Evolutionary conservation across 257 asterid genomes (phyloP).

Genomic region (Fraxinus americana): DNA sequence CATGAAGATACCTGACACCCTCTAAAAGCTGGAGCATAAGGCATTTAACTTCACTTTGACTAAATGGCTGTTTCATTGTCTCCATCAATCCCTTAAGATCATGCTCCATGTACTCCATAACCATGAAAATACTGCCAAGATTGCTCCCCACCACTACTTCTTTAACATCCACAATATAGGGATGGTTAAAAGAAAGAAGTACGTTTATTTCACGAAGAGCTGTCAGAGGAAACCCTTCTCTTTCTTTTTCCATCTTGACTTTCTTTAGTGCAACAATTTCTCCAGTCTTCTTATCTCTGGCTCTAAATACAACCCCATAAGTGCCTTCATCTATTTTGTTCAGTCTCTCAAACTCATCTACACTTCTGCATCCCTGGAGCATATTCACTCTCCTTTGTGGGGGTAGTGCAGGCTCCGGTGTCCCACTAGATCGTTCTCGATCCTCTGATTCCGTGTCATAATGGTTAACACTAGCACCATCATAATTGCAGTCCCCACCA

Average conservation of each 20-base stretch:
- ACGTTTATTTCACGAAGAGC: slow-evolving; percentile 87
- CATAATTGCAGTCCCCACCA: slow-evolving; percentile 48
- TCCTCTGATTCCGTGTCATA: slow-evolving; percentile 61
- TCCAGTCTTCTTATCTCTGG: slow-evolving; percentile 83
- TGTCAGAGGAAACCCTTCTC: slow-evolving; percentile 95
- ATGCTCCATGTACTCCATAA: slow-evolving; percentile 99
- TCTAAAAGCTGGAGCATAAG: slow-evolving; percentile 89
- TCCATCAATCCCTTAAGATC: slow-evolving; percentile 92
- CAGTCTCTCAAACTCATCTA: slow-evolving; percentile 85
- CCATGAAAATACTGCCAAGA: slow-evolving; percentile 92
- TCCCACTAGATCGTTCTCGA: slow-evolving; percentile 37
- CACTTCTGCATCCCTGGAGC: slow-evolving; percentile 95
- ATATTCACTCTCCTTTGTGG: slow-evolving; percentile 71
- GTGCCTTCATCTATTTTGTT: slow-evolving; percentile 95
- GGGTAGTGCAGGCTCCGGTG: slow-evolving; percentile 51
- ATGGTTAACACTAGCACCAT: slow-evolving; percentile 40
- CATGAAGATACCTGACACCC: slow-evolving; percentile 88
- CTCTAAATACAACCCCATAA: slow-evolving; percentile 89
- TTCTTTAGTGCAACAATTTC: slow-evolving; percentile 93
- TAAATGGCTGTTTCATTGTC: slow-evolving; percentile 84
- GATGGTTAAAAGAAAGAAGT: slow-evolving; percentile 80
- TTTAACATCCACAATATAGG: slow-evolving; percentile 86
- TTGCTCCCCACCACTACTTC: slow-evolving; percentile 93
- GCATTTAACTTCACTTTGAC: slow-evolving; percentile 92
- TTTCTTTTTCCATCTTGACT: slow-evolving; percentile 96